These are phyloP conservation scores for Phlebiopsis gigantea DNA, from an alignment of 768 basidiomycete genomes.

Conservation along the genomic window DNA sequence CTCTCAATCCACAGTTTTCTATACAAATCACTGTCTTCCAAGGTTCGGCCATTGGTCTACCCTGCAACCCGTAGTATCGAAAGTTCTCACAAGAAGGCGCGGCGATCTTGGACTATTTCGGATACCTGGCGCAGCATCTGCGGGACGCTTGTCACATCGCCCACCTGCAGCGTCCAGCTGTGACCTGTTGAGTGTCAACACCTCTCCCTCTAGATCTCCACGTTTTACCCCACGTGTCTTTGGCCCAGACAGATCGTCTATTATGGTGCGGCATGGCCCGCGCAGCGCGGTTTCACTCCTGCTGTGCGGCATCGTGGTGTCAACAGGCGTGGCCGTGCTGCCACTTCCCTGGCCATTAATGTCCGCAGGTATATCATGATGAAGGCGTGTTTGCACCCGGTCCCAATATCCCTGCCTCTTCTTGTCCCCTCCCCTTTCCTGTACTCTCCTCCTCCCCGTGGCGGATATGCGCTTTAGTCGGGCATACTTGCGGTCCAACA, in stretches of 20 bases:
- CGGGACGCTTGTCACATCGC: background rate
- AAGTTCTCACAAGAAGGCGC: background rate
- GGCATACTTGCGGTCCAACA: background rate
- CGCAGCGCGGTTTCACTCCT: background rate
- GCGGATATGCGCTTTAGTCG: background rate
- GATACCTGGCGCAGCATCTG: background rate
- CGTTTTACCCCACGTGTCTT: no score
- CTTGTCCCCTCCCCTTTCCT: background rate
- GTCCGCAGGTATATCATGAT: background rate
- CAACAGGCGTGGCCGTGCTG: no score
- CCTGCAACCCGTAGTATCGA: background rate
- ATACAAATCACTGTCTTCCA: background rate
- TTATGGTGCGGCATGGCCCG: background rate
- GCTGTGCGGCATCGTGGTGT: background rate
- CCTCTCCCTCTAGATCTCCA: background rate
- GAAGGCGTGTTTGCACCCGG: background rate
- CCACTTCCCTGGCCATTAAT: background rate
- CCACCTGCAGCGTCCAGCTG: background rate
- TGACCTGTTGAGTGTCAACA: background rate
- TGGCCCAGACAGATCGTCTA: background rate
- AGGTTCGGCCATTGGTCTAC: no score
- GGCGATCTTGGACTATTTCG: background rate
- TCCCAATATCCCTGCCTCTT: background rate
- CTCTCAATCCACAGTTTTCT: background rate
- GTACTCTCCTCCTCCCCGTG: no score